Base-by-base conservation (phyloP, 2,329 filamentous ascomycete genomes). In the Apiospora sp. region DNA sequence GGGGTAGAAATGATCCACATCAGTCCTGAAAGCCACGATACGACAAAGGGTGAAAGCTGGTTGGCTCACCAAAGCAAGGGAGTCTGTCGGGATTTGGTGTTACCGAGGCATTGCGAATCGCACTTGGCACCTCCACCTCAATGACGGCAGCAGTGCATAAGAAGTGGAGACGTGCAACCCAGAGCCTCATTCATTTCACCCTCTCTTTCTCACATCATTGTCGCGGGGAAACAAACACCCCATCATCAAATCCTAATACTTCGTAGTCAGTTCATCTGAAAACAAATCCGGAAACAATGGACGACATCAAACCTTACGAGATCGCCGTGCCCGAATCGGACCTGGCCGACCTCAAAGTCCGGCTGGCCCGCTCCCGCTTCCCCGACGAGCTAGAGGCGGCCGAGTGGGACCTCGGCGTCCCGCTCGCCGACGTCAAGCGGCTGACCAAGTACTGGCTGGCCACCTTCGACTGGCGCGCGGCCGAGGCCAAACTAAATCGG, bases 401-500 rank as follows among this genome's bases (percentile, higher is more conserved):
- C 4, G 83, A 76, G 61, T 90, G 89, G 89, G 84, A 87, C 22
- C 88, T 91, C 75, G 92, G 92, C 22, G 84, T 88, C 14, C 91
- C 91, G 0, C 80, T 92, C 0, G 80, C 82, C 1, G 90, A 92
- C 71, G 81, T 93, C 72, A 89, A 90, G 77, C 85, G 90, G 13
- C 83, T 93, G 30, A 83, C 86, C 1, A 80, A 83, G 6, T 84
- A 88, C 75, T 93, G 91, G 91, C 83, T 85, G 49, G 82, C 87
- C 5, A 90, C 87, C 77, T 83, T 79, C 74, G 87, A 92, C 79
- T 94, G 91, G 91, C 86, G 89, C 44, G 82, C 83, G 48, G 85
- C 87, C 27, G 91, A 93, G 79, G 80, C 83, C 5, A 83, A 85
- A 67, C 79, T 93, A 14, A 93, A 93, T 77, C 73, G 85, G 43